Conservation (phyloP, 2,329 filamentous ascomycete genomes). For the Penicillium sp. region DNA sequence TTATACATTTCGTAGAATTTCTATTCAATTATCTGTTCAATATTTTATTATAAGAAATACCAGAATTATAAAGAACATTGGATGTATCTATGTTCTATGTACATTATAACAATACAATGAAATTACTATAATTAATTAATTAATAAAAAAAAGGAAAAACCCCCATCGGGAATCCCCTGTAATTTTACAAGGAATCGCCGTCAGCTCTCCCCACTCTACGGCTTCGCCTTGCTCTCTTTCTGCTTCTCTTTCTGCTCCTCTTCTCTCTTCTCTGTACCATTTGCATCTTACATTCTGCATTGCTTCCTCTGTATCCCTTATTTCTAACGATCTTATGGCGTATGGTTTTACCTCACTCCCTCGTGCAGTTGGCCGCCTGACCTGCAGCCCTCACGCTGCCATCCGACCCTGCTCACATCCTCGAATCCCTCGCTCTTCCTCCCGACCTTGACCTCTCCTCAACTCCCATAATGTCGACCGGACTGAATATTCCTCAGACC, state of each 20-base stretch:
- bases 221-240: slow-evolving; percentile 17
- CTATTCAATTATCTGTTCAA: background rate
- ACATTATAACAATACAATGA: background rate
- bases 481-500: slow-evolving; percentile 30
- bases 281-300: background rate
- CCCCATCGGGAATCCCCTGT: slow-evolving; percentile 15
- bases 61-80: background rate
- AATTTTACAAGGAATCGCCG: slow-evolving; percentile 15
- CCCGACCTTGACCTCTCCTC: slow-evolving; percentile 5
- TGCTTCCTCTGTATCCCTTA: slow-evolving; percentile 7
- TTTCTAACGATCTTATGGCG: slow-evolving; percentile 26
- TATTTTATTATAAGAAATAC: background rate
- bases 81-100: background rate
- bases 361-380: slow-evolving; percentile 33
- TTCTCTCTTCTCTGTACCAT: background rate
- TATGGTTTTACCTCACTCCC: slow-evolving; percentile 23
- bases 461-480: slow-evolving; percentile 25
- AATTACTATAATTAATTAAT: background rate
- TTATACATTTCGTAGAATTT: background rate
- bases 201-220: slow-evolving; percentile 22
- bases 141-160: background rate
- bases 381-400: slow-evolving; percentile 33
- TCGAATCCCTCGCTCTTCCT: slow-evolving; percentile 10
- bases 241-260: slow-evolving; percentile 9
- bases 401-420: slow-evolving; percentile 22